A percentile compares a stretch with the other conserved stretches of the same genome.
Evolutionary conservation across 257 asterid genomes (phyloP).

Genomic region (Solanum peruvianum): DNA sequence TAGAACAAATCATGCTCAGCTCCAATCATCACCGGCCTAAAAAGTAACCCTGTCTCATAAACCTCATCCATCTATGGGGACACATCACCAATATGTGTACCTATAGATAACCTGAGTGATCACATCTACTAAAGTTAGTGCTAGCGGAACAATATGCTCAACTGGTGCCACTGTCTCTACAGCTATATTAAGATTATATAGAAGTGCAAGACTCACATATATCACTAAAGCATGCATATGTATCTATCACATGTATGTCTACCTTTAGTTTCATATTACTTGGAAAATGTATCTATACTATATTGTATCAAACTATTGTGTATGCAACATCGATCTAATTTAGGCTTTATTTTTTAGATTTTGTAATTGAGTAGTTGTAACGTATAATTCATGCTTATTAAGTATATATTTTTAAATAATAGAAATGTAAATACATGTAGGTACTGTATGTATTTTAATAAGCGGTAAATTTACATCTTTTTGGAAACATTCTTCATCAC

Average conservation of each 20-base stretch:
- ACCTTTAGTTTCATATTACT: background rate
- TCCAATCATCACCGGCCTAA: background rate
- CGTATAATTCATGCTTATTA: background rate
- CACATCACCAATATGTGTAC: background rate
- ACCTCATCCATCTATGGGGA: background rate
- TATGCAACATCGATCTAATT: background rate
- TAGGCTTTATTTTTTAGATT: background rate
- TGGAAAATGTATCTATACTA: too few relatives aligned
- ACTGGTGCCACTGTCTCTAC: background rate
- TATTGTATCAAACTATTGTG: background rate
- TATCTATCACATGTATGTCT: background rate
- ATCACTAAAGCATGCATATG: background rate
- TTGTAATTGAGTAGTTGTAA: background rate
- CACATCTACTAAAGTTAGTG: background rate
- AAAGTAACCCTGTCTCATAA: background rate
- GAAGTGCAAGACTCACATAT: background rate
- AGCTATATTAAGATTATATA: background rate
- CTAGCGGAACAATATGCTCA: background rate
- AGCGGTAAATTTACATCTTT: too few relatives aligned
- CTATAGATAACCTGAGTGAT: background rate
- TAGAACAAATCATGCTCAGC: background rate
- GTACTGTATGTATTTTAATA: too few relatives aligned
- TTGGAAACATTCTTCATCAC: background rate
- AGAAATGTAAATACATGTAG: too few relatives aligned
- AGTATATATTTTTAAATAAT: too few relatives aligned